These are phyloP conservation scores for Crotalaria pallida DNA, from an alignment of 306 rosid species.

Conservation along the genomic window DNA sequence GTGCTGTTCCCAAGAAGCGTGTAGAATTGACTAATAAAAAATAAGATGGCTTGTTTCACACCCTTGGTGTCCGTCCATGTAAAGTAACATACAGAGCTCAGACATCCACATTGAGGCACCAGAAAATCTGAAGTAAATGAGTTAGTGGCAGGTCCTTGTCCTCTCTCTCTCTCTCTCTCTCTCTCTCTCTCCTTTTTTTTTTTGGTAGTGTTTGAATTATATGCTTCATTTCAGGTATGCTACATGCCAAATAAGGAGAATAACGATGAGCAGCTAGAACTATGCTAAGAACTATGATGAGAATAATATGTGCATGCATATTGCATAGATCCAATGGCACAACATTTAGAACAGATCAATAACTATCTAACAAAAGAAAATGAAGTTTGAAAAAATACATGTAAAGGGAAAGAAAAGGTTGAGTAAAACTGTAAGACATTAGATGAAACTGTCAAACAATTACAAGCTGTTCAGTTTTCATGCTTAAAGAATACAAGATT, in stretches of 20 bases:
- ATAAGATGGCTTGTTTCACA: slow-evolving; percentile 5
- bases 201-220: not conserved
- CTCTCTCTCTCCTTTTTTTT: no score
- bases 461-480: slow-evolving; percentile 49
- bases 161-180: no score
- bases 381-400: not conserved
- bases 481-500: slow-evolving; percentile 73
- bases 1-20: slow-evolving; percentile 26
- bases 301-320: not conserved
- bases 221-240: not conserved
- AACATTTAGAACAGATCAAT: not conserved
- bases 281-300: no score
- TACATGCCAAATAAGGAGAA: not conserved
- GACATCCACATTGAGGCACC: not conserved
- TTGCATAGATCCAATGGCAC: not conserved
- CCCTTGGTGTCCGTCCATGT: not conserved
- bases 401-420: not conserved
- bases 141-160: not conserved
- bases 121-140: not conserved
- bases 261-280: not conserved
- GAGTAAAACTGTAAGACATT: slow-evolving; percentile 25
- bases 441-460: slow-evolving; percentile 35
- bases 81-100: not conserved
- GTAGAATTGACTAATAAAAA: not conserved
- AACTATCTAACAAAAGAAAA: not conserved